Base-by-base conservation (phyloP, 2,329 filamentous ascomycete genomes). In the Claviceps arundinis region DNA sequence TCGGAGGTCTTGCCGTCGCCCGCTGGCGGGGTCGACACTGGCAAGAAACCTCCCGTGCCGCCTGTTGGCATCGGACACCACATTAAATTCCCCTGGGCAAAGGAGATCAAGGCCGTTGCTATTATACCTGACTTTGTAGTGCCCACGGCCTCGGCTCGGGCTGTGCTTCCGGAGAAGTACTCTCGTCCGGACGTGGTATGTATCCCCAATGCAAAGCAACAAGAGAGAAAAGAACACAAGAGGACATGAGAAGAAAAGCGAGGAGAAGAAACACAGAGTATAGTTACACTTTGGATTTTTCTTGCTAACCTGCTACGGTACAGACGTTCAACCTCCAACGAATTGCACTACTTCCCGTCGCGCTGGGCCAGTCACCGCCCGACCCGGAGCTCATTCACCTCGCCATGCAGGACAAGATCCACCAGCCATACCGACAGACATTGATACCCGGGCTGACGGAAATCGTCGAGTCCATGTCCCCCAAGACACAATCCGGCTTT, bases 331-430 rank as follows among this genome's bases (percentile, higher is more conserved):
- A 98, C 71, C 77, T 97, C 61, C 93, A 97, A 71, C 81, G 93
- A 58, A 88, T 95, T 66, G 90, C 91, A 2, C 78, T 98, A 48
- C 78, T 98, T 13, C 90, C 91, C 37, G 88, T 89, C 11, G 90
- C 90, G 1, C 77, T 98, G 46, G 89, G 90, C 57, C 84, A 89
- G 66, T 91, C 87, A 7, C 91, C 93, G 9, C 91, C 90, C 1
- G 86, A 96, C 64, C 85, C 93, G 22, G 85, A 94, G 61, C 85
- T 95, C 68, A 98, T 98, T 66, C 94, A 94, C 72, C 82, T 94
- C 47, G 91, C 90, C 47, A 98, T 98, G 93, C 93, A 97, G 71
- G 93, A 98, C 73, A 95, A 90, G 70, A 82, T 98, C 55, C 93
- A 98, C 72, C 93, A 98, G 70, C 93, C 89, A 44, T 97, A 98